phyloP scores from a whole-genome alignment of 2,329 filamentous ascomycete genomes.

The Exophiala calicioides region DNA sequence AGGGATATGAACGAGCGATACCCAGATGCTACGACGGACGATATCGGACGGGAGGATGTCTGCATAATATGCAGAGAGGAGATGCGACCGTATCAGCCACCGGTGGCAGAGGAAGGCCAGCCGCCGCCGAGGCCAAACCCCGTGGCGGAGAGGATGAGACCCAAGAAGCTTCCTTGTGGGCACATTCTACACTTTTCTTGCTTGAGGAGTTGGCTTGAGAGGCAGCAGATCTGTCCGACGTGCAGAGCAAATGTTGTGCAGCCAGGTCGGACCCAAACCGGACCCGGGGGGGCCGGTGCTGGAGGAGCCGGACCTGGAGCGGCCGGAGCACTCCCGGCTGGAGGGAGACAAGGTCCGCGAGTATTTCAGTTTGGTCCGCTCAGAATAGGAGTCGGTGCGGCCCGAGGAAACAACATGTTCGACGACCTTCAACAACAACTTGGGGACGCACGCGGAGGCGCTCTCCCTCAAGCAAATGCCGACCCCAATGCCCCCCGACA shows the following conservation, averaged over 20 bases:
- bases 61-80: slow-evolving; percentile 98
- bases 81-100: slow-evolving; percentile 77
- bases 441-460: slow-evolving; percentile 50
- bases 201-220: slow-evolving; percentile 93
- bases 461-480: slow-evolving; percentile 34
- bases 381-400: slow-evolving; percentile 67
- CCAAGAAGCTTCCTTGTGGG: slow-evolving; percentile 95
- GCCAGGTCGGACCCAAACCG: slow-evolving; percentile 32
- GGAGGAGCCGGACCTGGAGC: slow-evolving; percentile 25
- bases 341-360: slow-evolving; percentile 52
- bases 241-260: slow-evolving; percentile 77
- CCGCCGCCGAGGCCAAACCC: slow-evolving; percentile 35
- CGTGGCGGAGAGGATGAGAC: slow-evolving; percentile 79
- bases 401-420: slow-evolving; percentile 59
- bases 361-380: slow-evolving; percentile 75
- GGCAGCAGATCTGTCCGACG: slow-evolving; percentile 95
- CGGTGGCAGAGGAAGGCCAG: slow-evolving; percentile 42
- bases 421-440: slow-evolving; percentile 68
- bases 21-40: slow-evolving; percentile 83
- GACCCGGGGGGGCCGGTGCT: slow-evolving; percentile 31
- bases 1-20: slow-evolving; percentile 90
- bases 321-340: slow-evolving; percentile 26
- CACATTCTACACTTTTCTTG: slow-evolving; percentile 95
- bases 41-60: slow-evolving; percentile 82
- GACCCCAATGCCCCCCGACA: slow-evolving; percentile 40